Base-by-base conservation (phyloP, 106 monocot species). In the Dendrobium huoshanense region DNA sequence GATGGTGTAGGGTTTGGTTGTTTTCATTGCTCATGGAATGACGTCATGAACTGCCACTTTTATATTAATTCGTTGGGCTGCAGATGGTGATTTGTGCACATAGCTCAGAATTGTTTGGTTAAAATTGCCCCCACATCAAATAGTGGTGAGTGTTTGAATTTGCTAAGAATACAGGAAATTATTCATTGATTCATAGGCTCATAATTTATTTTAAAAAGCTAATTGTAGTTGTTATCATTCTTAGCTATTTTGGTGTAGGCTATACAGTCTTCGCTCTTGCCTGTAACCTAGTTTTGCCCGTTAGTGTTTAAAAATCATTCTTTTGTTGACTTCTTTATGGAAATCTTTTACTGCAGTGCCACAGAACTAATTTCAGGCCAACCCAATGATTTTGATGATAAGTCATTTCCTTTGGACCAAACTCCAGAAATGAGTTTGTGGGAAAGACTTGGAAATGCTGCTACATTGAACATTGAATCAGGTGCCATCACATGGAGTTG, bases 361-460 rank as follows among this genome's bases (percentile, higher is more conserved):
- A 41, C 51, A 41, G 42, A 45, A 81, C 29, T 25, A 67, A 25
- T 85, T 48, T 44, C 82, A 67, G 75, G 56, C 75, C 79, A 80
- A 73, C 0, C 42, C 54, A 81, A 75, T 47, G 77, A 40, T 67
- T 78, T 82, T 80, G 80, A 80, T 75, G 73, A 72, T 13, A 67
- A 72, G 58, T 68, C 67, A 17, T 9, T 49, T 27, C 41, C 37
- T 64, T 65, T 74, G 22, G 85, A 87, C 7, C 87, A 84, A 83
- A 22, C 77, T 70, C 81, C 84, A 29, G 99, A 99, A 72, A 82
- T 73, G 37, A 93, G 89, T 85, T 82, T 99, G 75, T 99, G 92
- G 92, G 99, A 95, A 83, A 88, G 99, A 73, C 88, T 99, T 37
- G 95, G 90, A 74, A 90, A 81, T 79, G 84, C 93, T 82, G 78